Conservation (phyloP, 495 filamentous ascomycete genomes). For the Glonium stellatum region DNA sequence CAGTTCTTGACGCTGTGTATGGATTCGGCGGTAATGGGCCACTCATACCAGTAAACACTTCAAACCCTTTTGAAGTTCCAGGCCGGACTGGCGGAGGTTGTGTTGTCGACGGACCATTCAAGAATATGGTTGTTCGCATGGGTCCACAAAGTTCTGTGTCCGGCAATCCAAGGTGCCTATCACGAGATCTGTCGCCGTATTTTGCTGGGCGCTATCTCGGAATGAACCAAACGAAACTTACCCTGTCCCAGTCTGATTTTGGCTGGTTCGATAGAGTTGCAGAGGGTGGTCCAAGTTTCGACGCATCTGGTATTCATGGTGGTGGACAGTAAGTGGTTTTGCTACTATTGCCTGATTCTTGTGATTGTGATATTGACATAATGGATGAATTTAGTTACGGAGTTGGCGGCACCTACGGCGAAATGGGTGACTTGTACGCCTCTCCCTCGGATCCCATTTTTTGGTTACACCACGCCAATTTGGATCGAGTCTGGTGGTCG, state of each 20-base stretch:
- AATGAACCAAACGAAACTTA: neutral
- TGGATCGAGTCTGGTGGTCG: constrained; percentile 6
- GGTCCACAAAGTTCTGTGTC: neutral
- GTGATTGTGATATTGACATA: neutral
- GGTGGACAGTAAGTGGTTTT: neutral
- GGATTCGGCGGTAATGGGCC: constrained; percentile 1
- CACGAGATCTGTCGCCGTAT: constrained; percentile 2
- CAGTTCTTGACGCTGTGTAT: neutral
- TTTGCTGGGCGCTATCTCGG: neutral
- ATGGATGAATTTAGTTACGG: neutral
- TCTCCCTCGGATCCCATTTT: constrained; percentile 1
- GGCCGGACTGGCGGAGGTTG: constrained; percentile 58
- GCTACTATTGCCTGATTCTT: no score
- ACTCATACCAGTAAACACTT: neutral
- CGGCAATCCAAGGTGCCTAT: neutral
- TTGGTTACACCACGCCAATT: neutral
- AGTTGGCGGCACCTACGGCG: neutral
- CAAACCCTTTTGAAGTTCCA: constrained; percentile 26
- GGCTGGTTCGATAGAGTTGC: neutral
- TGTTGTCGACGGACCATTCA: constrained; percentile 52
- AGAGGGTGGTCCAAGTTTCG: neutral
- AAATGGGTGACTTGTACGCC: constrained; percentile 6
- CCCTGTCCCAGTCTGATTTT: neutral
- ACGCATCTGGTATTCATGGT: constrained; percentile 3
- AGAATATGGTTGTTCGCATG: constrained; percentile 8